Evolutionary conservation across 148 eudicot species (phyloP).

Genomic region (Chenopodium berlandieri): DNA sequence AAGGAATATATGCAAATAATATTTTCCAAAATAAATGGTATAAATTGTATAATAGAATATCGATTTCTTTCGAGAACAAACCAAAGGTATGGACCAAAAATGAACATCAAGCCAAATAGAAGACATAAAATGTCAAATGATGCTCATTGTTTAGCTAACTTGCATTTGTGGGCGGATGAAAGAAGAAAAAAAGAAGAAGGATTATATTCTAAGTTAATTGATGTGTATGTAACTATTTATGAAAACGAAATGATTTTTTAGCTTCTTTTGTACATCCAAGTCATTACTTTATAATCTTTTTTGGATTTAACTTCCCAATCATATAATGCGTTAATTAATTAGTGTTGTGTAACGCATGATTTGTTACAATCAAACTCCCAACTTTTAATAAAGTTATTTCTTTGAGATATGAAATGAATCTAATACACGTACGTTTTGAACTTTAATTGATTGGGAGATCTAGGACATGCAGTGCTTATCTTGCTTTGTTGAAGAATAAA

Average conservation of each 20-base stretch:
- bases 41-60: no score
- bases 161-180: not conserved
- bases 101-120: no score
- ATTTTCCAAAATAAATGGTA: no score
- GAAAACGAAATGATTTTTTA: not conserved
- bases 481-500: not conserved
- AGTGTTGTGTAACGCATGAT: conserved; percentile 5
- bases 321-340: not conserved
- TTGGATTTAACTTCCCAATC: not conserved
- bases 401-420: conserved; percentile 7
- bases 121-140: no score
- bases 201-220: not conserved
- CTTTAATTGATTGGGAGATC: not conserved
- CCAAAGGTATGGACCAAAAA: no score
- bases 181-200: not conserved
- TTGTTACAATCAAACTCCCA: conserved; percentile 12
- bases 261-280: not conserved
- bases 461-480: not conserved
- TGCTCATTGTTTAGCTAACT: not conserved
- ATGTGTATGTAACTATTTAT: not conserved
- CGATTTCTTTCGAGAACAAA: no score
- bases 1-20: no score
- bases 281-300: not conserved
- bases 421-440: not conserved
- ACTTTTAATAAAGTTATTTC: conserved; percentile 9